These are phyloP conservation scores for Antarctomyces pellizariae DNA, from an alignment of 495 filamentous ascomycete species.

Conservation along the genomic window DNA sequence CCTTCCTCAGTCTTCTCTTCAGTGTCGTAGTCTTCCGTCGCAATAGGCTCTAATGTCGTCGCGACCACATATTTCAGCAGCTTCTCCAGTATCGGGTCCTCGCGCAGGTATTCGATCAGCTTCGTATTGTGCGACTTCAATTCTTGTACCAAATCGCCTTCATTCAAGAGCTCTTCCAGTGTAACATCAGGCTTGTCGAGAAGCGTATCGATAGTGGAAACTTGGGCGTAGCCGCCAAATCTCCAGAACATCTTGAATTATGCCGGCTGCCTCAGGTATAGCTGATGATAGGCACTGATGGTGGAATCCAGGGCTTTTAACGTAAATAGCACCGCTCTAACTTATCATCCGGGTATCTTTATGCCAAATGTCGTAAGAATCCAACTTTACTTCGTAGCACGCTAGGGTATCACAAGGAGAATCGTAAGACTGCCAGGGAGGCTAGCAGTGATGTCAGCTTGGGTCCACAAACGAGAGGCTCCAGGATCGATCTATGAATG, in stretches of 20 bases:
- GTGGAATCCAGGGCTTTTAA: too few species aligned
- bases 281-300: conserved; percentile 4
- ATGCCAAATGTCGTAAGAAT: too few species aligned
- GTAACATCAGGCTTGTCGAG: conserved; percentile 88
- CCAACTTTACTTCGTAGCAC: too few species aligned
- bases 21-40: conserved; percentile 35
- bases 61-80: conserved; percentile 82
- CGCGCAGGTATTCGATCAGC: conserved; percentile 84
- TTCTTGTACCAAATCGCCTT: conserved; percentile 89
- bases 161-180: conserved; percentile 87
- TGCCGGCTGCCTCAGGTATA: conserved; percentile 17
- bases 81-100: conserved; percentile 63
- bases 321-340: too few species aligned
- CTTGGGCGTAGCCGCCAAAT: conserved; percentile 93
- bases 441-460: too few species aligned
- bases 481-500: too few species aligned
- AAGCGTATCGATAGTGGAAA: conserved; percentile 85
- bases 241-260: conserved; percentile 84
- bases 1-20: conserved; percentile 28
- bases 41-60: conserved; percentile 35
- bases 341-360: too few species aligned
- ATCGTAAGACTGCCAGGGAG: too few species aligned
- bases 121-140: conserved; percentile 96
- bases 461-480: too few species aligned
- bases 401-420: too few species aligned